Percentiles rank a stretch among this genome's conserved stretches.
These are phyloP conservation scores for Papilionanthe hybrid DNA, from an alignment of 116 monocot species.

Conservation along the genomic window DNA sequence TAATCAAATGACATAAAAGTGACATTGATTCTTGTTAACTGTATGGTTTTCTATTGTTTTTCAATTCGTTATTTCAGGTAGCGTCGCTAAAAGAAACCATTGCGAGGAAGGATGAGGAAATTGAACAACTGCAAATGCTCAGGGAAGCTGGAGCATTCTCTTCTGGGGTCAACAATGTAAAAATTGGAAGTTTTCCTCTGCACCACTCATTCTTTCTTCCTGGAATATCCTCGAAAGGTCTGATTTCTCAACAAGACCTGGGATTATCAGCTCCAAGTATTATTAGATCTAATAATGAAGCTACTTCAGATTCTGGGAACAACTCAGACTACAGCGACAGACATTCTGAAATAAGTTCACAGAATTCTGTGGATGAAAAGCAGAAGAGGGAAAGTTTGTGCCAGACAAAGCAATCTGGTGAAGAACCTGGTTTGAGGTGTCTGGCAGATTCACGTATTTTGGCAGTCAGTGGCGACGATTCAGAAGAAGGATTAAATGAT, in stretches of 20 bases:
- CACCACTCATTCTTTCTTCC: constrained; percentile 6
- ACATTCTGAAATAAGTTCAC: constrained; percentile 15
- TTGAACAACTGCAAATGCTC: constrained; percentile 30
- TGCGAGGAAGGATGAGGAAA: constrained; percentile 47
- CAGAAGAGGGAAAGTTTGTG: constrained; percentile 7
- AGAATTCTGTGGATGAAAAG: constrained; percentile 14
- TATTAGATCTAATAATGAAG: constrained; percentile 1
- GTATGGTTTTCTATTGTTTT: background rate
- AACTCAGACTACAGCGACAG: constrained; percentile 16
- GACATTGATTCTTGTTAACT: background rate
- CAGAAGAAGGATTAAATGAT: constrained; percentile 1
- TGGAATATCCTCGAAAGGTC: constrained; percentile 4
- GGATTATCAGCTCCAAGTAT: background rate
- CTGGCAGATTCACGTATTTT: background rate
- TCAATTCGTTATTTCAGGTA: constrained; percentile 21
- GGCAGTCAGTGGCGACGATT: background rate
- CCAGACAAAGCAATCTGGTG: background rate
- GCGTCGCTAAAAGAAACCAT: constrained; percentile 39
- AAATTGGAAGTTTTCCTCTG: background rate
- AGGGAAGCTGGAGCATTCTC: constrained; percentile 11
- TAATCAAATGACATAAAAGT: background rate
- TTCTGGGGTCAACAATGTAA: background rate
- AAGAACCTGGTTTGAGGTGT: background rate
- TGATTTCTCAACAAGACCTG: background rate
- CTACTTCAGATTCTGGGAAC: constrained; percentile 14